Evolutionary conservation across 768 basidiomycete genomes (phyloP).

Genomic region (Mycena epipterygia): DNA sequence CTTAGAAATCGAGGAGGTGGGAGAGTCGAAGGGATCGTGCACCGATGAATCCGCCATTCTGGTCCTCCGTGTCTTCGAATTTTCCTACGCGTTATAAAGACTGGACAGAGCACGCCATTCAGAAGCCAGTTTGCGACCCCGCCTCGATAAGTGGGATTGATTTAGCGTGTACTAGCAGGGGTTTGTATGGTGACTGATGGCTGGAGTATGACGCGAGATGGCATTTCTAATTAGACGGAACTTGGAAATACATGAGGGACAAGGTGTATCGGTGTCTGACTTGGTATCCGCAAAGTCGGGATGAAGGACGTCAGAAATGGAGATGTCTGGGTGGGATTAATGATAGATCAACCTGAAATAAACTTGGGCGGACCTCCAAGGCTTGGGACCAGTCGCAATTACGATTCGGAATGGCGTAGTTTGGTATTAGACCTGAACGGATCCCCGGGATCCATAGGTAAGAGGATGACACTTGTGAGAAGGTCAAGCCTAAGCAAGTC

Average conservation of each 20-base stretch:
- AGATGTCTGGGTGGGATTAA: too few species aligned
- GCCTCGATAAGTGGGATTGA: neutral
- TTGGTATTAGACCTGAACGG: neutral
- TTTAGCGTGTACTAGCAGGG: neutral
- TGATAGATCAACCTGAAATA: too few species aligned
- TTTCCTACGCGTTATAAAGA: neutral
- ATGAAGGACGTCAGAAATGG: too few species aligned
- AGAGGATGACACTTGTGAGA: too few species aligned
- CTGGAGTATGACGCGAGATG: conserved; percentile 20
- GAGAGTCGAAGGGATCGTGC: neutral
- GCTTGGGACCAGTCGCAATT: conserved; percentile 2
- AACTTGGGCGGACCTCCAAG: too few species aligned
- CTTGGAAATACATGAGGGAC: neutral
- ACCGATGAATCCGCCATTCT: neutral
- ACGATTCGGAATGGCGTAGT: conserved; percentile 15
- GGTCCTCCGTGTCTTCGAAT: neutral
- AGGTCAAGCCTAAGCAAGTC: too few species aligned
- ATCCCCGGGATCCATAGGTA: too few species aligned
- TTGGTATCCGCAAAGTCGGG: neutral
- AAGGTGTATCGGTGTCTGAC: neutral
- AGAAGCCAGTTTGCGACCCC: conserved; percentile 22
- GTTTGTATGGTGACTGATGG: conserved; percentile 7
- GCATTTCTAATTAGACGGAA: neutral
- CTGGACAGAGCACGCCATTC: conserved; percentile 20
- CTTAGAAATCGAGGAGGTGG: conserved; percentile 16